phyloP scores from a whole-genome alignment of 345 rosid species.

The Eucalyptus viminalis region DNA sequence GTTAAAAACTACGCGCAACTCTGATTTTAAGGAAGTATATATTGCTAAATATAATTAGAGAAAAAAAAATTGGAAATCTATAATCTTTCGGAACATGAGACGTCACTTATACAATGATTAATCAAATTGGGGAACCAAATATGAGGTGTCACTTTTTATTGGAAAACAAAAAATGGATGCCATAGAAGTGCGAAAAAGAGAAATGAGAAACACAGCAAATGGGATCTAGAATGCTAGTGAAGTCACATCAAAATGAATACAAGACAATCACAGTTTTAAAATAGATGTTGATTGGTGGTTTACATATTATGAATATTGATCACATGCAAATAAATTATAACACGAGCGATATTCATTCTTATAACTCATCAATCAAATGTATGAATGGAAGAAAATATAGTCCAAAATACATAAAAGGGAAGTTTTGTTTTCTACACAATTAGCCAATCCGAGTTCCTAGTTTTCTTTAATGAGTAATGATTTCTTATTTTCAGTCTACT shows the following conservation, averaged over 20 bases:
- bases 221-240: not conserved
- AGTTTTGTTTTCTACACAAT: no score
- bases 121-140: not conserved
- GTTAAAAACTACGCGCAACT: not conserved
- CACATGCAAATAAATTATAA: not conserved
- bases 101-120: not conserved
- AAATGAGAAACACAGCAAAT: not conserved
- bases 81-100: not conserved
- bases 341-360: not conserved
- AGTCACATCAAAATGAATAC: not conserved
- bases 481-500: not conserved
- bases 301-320: not conserved
- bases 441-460: not conserved
- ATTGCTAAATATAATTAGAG: not conserved
- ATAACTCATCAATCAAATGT: not conserved
- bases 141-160: not conserved
- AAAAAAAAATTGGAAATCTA: not conserved
- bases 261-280: not conserved
- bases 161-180: not conserved
- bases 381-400: not conserved
- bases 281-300: accelerated
- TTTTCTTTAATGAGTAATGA: not conserved
- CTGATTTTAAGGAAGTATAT: not conserved
- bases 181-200: not conserved
- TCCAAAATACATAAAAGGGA: not conserved